phyloP scores from a whole-genome alignment of 345 rosid genomes.

The Excoecaria cochinchinensis region DNA sequence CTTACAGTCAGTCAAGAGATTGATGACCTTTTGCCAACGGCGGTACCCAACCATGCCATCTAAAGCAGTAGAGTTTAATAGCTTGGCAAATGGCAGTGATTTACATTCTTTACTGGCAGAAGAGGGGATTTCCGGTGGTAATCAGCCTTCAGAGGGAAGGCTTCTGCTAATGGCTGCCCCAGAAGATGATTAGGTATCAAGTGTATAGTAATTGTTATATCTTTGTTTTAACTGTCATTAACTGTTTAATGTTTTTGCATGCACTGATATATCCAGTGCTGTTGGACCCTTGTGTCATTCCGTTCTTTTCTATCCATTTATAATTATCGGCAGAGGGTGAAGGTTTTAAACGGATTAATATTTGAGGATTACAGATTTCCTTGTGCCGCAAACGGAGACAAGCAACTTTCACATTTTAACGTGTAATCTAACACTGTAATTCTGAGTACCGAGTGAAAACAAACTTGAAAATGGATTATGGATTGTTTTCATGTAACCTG shows the following conservation, averaged over 20 bases:
- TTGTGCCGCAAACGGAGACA: too few species aligned
- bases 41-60: constrained; percentile 91
- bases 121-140: constrained; percentile 49
- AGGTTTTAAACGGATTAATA: not conserved
- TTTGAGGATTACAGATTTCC: not conserved
- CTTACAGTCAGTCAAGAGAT: constrained; percentile 84
- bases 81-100: constrained; percentile 95
- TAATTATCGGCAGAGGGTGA: not conserved
- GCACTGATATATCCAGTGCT: not conserved
- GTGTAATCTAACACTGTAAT: too few species aligned
- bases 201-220: not conserved
- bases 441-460: too few species aligned
- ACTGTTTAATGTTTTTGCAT: not conserved
- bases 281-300: not conserved
- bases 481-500: not conserved
- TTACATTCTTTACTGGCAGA: constrained; percentile 82
- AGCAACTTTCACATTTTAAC: not conserved
- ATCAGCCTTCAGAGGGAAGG: constrained; percentile 54
- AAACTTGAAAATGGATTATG: too few species aligned
- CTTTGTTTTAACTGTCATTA: not conserved
- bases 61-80: constrained; percentile 94
- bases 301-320: not conserved
- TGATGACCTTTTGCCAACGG: constrained; percentile 95
- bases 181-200: constrained; percentile 41
- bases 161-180: constrained; percentile 74